Percentiles rank a stretch among this genome's conserved stretches.
These are phyloP conservation scores for Tolypocladium cylindrosporum DNA, from an alignment of 2,329 filamentous ascomycete genomes.

Conservation along the genomic window DNA sequence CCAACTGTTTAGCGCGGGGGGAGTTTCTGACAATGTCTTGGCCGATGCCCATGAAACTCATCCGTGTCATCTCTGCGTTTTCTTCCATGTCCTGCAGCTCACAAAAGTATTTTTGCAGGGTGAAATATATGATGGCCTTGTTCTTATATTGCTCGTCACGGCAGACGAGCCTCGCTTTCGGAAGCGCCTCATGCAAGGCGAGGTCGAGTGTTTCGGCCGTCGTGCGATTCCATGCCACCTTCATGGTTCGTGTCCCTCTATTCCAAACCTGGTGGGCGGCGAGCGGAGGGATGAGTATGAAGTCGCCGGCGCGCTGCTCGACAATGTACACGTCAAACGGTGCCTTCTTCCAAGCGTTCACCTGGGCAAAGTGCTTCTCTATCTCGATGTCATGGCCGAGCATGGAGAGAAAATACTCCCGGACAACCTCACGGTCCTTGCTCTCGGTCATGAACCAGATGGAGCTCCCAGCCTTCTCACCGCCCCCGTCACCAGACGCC, in stretches of 20 bases:
- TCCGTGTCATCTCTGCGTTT: conserved; percentile 31
- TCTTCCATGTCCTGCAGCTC: conserved; percentile 46
- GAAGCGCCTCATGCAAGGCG: conserved; percentile 77
- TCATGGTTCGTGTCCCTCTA: conserved; percentile 88
- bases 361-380: conserved; percentile 91
- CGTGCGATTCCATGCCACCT: conserved; percentile 95
- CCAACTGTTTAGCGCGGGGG: conserved; percentile 54
- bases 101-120: conserved; percentile 68
- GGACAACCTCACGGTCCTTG: conserved; percentile 80
- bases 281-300: conserved; percentile 85
- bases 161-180: conserved; percentile 82
- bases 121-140: conserved; percentile 89
- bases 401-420: conserved; percentile 88
- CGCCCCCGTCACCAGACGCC: conserved; percentile 61
- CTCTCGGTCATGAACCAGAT: conserved; percentile 99
- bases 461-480: conserved; percentile 77
- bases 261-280: conserved; percentile 99
- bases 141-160: conserved; percentile 98
- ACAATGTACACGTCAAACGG: conserved; percentile 90
- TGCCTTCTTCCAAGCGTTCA: conserved; percentile 91
- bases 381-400: conserved; percentile 95
- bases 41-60: conserved; percentile 37
- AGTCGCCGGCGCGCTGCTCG: conserved; percentile 82
- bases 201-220: conserved; percentile 84
- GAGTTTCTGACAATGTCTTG: conserved; percentile 32